Base-by-base conservation (phyloP, 164 flowering plant species). In the Litsea cubeba region DNA sequence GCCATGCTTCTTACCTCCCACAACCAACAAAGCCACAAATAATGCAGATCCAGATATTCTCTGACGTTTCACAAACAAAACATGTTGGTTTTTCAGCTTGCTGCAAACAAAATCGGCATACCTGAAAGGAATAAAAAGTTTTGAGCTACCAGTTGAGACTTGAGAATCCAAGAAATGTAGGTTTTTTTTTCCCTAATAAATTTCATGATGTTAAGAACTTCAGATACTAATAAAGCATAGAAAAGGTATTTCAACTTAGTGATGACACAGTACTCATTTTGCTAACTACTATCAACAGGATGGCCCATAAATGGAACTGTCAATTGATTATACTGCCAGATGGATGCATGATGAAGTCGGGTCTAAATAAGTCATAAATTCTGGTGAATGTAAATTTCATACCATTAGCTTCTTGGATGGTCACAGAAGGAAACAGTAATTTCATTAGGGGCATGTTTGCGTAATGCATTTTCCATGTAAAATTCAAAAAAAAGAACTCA, bases 11-110 rank as follows among this genome's bases (percentile, higher is more conserved):
- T 25, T 77, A 94, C 97, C 97, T 92, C 82, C 97, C 97, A 84
- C 97, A 93, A 50, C 96, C 97, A 25, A 92, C 85, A 85, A 93
- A 95, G 73, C 97, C 99, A 85, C 98, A 95, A n/a, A 95, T 91
- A 73, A 95, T 68, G 70, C 99, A 95, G 64, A 89, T 86, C 96
- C 98, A 95, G 54, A 89, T 84, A 83, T 89, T 87, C 77, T 88
- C 90, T 68, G 81, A 71, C 68, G 93, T 89, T 79, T 85, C 90
- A 87, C 99, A 95, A 72, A 85, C 82, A 82, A 85, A 86, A 76
- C 99, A 95, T 14, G 89, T 71, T 75, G 90, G 93, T 77, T 81
- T 88, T 80, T 90, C 91, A 76, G 89, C 88, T 76, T 90, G 94
- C 82, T 89, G 90, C 83, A 89, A 96, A 81, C 90, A 90, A 75